Evolutionary conservation across 768 basidiomycete species (phyloP), one percentile per base, ranked within the genome.

Genomic region (Russula earlei): DNA sequence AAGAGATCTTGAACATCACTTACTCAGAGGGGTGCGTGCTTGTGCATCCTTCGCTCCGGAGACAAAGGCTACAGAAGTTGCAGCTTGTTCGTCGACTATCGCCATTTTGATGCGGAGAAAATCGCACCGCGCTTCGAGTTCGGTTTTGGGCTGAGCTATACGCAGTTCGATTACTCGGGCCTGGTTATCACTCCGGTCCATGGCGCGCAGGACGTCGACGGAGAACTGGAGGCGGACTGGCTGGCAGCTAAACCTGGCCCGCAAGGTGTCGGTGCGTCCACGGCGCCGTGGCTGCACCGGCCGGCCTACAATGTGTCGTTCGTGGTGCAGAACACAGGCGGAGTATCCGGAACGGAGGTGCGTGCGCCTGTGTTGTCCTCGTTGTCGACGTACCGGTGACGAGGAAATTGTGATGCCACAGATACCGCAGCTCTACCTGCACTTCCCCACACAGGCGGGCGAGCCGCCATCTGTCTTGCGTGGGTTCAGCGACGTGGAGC

Each of bases 81-180:
- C n/a, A 54, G 65, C 49, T 51, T 74, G 62, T 62, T 65, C 52
- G 54, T 67, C 46, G 65, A 64, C 56, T 74, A 77, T 53, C 61
- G 72, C 33, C 69, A 68, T 56, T 77, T 76, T 56, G 75, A 76
- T 46, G 58, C 64, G 79, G 72, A 79, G 68, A 78, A 83, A 59
- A 88, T 91, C 59, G 75, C 75, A 0, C 90, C 90, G 3, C 85
- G 87, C 33, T 91, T 82, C 64, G 88, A 90, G 65, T 97, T 97
- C 67, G 93, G 93, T 5, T 94, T 83, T 66, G 93, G 93, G 0
- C 67, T 94, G 64, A 87, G 83, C 54, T 97, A 96, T 72, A 86
- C 93, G 38, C 77, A 71, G 2, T 97, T 94, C 68, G 69, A 77
- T 29, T 94, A 91, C 67, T 80, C 75, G 40, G 71, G 77, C 31